Evolutionary conservation across 2,329 filamentous ascomycete species (phyloP), one percentile per base, ranked within the genome.

Genomic region (Monascus ruber): DNA sequence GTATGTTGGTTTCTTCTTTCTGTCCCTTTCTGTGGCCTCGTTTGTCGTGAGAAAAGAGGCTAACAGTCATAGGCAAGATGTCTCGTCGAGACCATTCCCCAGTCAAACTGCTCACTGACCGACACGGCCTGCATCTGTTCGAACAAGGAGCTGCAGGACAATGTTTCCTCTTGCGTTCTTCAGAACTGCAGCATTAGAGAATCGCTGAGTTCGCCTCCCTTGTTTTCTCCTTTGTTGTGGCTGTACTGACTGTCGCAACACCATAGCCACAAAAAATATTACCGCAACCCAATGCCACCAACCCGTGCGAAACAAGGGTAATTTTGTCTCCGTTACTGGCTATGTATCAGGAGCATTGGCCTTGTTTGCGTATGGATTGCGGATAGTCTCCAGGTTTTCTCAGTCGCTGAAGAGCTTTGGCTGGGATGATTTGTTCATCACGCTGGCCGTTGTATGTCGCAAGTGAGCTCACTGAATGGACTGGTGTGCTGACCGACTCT

Each of bases 41-140:
- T 17, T 6, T 2, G 5, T 4, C n/a, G 31, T 33, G 6, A 4
- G n/a, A 33, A 6, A 31, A 31, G 10, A 34, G 10, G n/a, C 24
- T 26, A 10, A 8, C 40, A 56, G 54, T 34, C 55, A n/a, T 9
- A 17, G 17, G 17, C 17, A 17, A 17, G 45, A 32, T 56, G 53
- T 28, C 49, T 56, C 40, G 41, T 37, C 5, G 27, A 33, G 24
- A 47, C 49, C 2, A 42, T 62, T 17, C 48, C 56, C 4, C 47
- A 53, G 42, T 67, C 65, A 1, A 45, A 44, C 6, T 69, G 66
- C 41, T 47, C 55, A 4, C 42, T 52, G 1, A 61, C 64, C 4
- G 52, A 68, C 39, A 52, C 56, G 34, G 50, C 52, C 11, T 70
- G 66, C 41, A 52, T 68, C 24, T 70, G 66, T 44, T 56, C 48